Conservation (phyloP, 1,284 basidiomycete genomes). For the Farysia itapuensis region DNA sequence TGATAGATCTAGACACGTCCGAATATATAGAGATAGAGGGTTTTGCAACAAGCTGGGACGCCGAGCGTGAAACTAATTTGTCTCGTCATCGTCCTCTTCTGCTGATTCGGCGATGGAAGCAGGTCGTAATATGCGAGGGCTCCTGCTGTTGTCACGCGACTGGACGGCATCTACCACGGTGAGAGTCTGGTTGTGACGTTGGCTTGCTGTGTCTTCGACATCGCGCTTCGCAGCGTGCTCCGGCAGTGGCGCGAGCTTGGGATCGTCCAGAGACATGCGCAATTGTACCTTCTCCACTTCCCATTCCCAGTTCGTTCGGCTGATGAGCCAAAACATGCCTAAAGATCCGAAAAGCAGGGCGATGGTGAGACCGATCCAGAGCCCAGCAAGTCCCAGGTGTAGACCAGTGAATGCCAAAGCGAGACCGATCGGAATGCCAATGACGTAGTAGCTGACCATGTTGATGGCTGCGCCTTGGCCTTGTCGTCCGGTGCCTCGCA, state of each 20-base stretch:
- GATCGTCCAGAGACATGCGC: conserved; percentile 38
- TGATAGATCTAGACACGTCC: too few relatives aligned
- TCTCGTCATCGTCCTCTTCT: conserved; percentile 25
- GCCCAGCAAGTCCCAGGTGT: conserved; percentile 58
- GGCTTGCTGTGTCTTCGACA: conserved; percentile 5
- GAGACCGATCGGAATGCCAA: conserved; percentile 62
- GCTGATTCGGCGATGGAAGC: conserved; percentile 29
- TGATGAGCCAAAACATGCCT: conserved; percentile 59
- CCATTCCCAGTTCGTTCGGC: conserved; percentile 61
- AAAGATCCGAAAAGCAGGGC: conserved; percentile 61
- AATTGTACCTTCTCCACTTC: conserved; percentile 48
- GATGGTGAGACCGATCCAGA: conserved; percentile 63
- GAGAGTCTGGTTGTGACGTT: conserved; percentile 12
- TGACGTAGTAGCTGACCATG: conserved; percentile 63
- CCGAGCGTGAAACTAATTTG: too few relatives aligned
- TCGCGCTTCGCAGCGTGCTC: conserved; percentile 14
- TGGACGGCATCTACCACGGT: conserved; percentile 23
- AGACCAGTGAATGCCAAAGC: conserved; percentile 62
- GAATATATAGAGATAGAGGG: too few relatives aligned
- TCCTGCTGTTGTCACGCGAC: conserved; percentile 12
- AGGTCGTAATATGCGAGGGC: conserved; percentile 11
- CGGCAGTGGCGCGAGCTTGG: conserved; percentile 4
- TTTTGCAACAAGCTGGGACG: too few relatives aligned
- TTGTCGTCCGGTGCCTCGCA: conserved; percentile 74
- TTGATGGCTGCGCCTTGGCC: conserved; percentile 63